Evolutionary conservation across 768 basidiomycete genomes (phyloP), one percentile per base, ranked within the genome.

Genomic region (Russula dissimulans): DNA sequence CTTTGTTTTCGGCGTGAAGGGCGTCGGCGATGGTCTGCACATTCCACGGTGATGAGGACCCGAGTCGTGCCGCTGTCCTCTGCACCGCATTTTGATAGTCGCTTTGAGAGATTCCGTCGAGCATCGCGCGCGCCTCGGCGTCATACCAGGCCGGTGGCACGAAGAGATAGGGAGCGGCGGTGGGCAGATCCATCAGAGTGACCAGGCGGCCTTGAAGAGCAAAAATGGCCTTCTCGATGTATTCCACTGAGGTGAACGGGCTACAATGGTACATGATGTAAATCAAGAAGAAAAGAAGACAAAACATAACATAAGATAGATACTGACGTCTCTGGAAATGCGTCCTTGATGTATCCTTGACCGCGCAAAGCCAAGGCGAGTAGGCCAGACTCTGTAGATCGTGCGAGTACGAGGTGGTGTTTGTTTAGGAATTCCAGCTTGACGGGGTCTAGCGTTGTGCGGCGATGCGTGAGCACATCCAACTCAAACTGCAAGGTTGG

Each of bases 361-460:
- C 82, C 79, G 56, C 84, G 75, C 46, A 74, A 71, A 3, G 86
- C 82, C 4, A 91, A 75, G 0, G 71, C 67, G n/a, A 73, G 67
- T 29, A 86, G 75, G 1, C 81, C 84, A 14, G 78, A 72, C 2
- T 79, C 72, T 6, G 75, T 75, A 15, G 79, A 74, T 67, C 83
- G 79, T 57, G 74, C 76, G 17, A 75, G 75, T 73, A 83, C 78
- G 15, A 99, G 72, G 67, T 95, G 89, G 48, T 88, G 85, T 68
- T 92, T 93, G 71, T 98, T 97, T 56, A 98, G 74, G 69, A 86
- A 91, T 66, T 86, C 85, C 15, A 99, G 79, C 68, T 97, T 97
- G 10, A 73, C 72, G 0, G 81, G 79, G 63, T 94, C 91, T 14
- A 98, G 80, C 15, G 84, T 81, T n/a, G 89, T 83, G 61, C 91